Evolutionary conservation across 2,329 filamentous ascomycete genomes (phyloP).

Genomic region (Plectosphaerella cucumerina): DNA sequence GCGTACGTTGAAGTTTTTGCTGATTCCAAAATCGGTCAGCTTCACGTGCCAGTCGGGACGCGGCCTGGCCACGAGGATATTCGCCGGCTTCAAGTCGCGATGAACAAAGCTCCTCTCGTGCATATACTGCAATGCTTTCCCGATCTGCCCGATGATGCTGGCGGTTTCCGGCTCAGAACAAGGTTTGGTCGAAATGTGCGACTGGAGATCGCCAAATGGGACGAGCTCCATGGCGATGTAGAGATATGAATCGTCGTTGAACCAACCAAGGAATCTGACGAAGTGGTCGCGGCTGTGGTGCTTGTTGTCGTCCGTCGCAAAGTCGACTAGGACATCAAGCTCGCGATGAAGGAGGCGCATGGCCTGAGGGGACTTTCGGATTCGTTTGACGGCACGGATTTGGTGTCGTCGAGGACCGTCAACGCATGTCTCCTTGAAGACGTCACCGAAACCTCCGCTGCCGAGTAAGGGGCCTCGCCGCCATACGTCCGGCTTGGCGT

Average conservation of each 20-base stretch:
- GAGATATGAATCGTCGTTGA: constrained; percentile 7
- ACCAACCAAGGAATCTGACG: constrained; percentile 19
- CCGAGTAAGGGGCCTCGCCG: constrained; percentile 6
- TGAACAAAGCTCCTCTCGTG: constrained; percentile 14
- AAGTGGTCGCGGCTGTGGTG: constrained; percentile 6
- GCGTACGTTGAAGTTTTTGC: constrained; percentile 10
- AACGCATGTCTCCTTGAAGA: constrained; percentile 11
- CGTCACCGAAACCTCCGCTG: constrained; percentile 10
- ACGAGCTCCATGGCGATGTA: constrained; percentile 21
- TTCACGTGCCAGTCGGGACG: constrained; percentile 15
- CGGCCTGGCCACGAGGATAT: constrained; percentile 13
- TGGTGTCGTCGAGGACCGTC: constrained; percentile 1
- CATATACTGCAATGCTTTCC: constrained; percentile 13
- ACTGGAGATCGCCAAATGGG: constrained; percentile 15
- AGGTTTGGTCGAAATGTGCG: constrained; percentile 6
- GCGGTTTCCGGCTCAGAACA: constrained; percentile 4
- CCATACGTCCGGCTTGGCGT: neutral
- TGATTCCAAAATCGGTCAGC: constrained; percentile 18
- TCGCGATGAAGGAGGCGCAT: constrained; percentile 12
- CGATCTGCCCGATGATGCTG: constrained; percentile 8
- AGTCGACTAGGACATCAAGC: constrained; percentile 16
- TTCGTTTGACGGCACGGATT: constrained; percentile 15
- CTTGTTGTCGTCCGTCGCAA: constrained; percentile 12
- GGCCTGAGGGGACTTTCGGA: constrained; percentile 6
- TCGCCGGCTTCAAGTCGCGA: constrained; percentile 14